Percentiles rank a stretch among this genome's conserved stretches.
phyloP scores from a whole-genome alignment of 1,139 yeast species.

The Suhomyces choctaworum region DNA sequence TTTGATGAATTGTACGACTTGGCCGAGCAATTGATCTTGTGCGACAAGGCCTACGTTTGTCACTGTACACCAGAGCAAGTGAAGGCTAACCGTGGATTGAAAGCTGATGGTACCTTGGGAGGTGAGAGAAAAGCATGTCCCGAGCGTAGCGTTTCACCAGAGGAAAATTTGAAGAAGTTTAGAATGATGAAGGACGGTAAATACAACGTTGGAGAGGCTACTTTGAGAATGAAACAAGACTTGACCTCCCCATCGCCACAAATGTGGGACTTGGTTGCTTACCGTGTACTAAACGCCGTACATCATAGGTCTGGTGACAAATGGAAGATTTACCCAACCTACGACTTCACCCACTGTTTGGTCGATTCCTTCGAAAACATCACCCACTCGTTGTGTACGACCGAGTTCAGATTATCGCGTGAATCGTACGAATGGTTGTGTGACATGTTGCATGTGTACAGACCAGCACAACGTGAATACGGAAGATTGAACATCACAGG shows the following conservation, averaged over 20 bases:
- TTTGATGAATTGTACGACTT: conserved; percentile 83
- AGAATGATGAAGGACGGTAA: conserved; percentile 89
- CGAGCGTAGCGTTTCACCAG: conserved; percentile 69
- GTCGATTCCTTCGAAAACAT: conserved; percentile 97
- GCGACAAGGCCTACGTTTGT: conserved; percentile 84
- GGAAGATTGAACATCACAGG: conserved; percentile 96
- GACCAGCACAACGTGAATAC: conserved; percentile 98
- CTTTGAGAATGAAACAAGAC: conserved; percentile 96
- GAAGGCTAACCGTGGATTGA: conserved; percentile 84
- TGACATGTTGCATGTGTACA: conserved; percentile 89
- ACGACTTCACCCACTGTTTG: conserved; percentile 97
- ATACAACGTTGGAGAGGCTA: conserved; percentile 88
- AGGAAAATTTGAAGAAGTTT: conserved; percentile 76
- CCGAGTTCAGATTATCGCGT: conserved; percentile 88
- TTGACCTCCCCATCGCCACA: conserved; percentile 91
- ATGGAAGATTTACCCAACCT: conserved; percentile 98
- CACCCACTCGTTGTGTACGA: conserved; percentile 91
- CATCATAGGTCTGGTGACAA: conserved; percentile 96
- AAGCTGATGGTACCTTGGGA: conserved; percentile 88
- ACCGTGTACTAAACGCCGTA: conserved; percentile 86
- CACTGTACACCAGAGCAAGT: conserved; percentile 93
- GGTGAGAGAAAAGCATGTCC: conserved; percentile 85
- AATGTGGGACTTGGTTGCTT: conserved; percentile 99
- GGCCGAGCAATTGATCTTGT: conserved; percentile 74
- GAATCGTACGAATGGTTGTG: conserved; percentile 99